These are phyloP conservation scores for Vigna unguiculata DNA, from an alignment of 306 rosid genomes.

Conservation along the genomic window DNA sequence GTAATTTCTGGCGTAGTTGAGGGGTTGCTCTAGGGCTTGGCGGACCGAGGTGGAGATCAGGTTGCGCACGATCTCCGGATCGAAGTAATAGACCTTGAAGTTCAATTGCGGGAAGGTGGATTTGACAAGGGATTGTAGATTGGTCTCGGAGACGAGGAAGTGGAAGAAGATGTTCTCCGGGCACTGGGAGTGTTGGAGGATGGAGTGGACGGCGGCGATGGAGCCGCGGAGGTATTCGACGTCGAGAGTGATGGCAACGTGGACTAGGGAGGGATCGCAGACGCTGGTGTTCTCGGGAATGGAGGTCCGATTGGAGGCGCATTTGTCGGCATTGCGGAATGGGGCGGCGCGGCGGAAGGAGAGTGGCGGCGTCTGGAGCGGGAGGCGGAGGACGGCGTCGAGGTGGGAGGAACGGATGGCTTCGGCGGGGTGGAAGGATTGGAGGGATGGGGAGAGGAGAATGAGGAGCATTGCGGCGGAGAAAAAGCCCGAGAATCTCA, in stretches of 20 bases:
- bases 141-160: constrained; percentile 61
- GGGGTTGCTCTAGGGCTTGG: constrained; percentile 73
- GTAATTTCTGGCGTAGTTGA: constrained; percentile 74
- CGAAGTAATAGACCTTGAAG: constrained; percentile 69
- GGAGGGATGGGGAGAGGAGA: constrained; percentile 69
- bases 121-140: constrained; percentile 53
- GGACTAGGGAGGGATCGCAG: constrained; percentile 67
- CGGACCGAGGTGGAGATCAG: constrained; percentile 72
- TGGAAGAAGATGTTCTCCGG: constrained; percentile 73
- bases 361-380: constrained; percentile 32
- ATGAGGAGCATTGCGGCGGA: constrained; percentile 70
- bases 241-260: constrained; percentile 75
- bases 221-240: constrained; percentile 75
- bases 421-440: constrained; percentile 73
- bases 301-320: constrained; percentile 35
- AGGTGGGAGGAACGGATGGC: constrained; percentile 70
- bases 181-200: constrained; percentile 66
- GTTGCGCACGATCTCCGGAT: constrained; percentile 58
- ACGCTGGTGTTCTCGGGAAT: neutral
- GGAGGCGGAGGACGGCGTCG: constrained; percentile 50
- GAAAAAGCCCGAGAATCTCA: constrained; percentile 65
- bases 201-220: constrained; percentile 74
- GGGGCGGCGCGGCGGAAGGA: constrained; percentile 53
- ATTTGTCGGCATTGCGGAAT: constrained; percentile 64
- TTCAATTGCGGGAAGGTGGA: constrained; percentile 63